phyloP scores from a whole-genome alignment of 148 eudicot species.

The Silene conica region DNA sequence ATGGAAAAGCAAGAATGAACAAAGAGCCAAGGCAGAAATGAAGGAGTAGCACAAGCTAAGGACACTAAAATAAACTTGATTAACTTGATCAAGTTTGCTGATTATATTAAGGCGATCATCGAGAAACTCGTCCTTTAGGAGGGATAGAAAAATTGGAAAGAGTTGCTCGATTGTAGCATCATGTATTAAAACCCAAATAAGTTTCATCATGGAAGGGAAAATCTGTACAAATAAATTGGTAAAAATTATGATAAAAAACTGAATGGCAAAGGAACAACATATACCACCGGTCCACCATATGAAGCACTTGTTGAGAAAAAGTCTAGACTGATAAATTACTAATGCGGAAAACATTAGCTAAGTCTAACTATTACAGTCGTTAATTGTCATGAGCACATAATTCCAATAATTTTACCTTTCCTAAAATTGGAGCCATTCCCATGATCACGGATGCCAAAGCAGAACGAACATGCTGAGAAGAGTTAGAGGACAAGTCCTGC shows the following conservation, averaged over 20 bases:
- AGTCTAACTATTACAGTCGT: not conserved
- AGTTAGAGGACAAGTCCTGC: conserved; percentile 93
- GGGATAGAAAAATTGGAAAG: conserved; percentile 93
- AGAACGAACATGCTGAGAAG: conserved; percentile 99
- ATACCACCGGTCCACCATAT: not conserved
- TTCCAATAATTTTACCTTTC: conserved; percentile 56
- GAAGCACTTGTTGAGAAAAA: not conserved
- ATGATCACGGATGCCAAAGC: conserved; percentile 98
- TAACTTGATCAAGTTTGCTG: conserved; percentile 99
- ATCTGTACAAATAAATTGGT: not conserved
- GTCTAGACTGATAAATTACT: not conserved
- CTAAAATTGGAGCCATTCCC: conserved; percentile 99
- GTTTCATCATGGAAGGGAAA: not conserved
- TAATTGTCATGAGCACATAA: not conserved
- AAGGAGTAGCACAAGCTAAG: conserved; percentile 4
- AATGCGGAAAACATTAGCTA: not conserved
- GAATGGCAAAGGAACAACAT: not conserved
- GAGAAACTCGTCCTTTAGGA: conserved; percentile 94
- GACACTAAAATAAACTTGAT: conserved; percentile 53
- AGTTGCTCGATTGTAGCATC: conserved; percentile 98
- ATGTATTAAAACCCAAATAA: conserved; percentile 40
- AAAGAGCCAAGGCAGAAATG: not conserved
- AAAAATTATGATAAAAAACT: not conserved
- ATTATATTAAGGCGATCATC: conserved; percentile 97
- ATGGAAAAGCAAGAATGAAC: not conserved